Percentiles rank a stretch among this genome's conserved stretches.
phyloP scores from a whole-genome alignment of 148 eudicot species.

The Rhododendron ferrugineum region DNA sequence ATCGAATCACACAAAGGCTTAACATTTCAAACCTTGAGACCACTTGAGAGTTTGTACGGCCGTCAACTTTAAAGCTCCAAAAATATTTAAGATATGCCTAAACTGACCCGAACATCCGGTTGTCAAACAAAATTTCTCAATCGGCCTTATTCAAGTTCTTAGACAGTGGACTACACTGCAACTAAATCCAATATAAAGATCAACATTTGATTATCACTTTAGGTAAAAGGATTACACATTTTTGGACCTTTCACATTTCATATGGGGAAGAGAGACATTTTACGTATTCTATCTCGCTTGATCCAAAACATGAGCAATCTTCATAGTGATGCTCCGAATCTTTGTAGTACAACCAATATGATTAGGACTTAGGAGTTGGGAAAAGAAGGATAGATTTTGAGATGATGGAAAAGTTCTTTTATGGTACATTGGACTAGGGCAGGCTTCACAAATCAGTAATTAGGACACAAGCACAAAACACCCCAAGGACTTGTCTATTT shows the following conservation, averaged over 20 bases:
- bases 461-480: neutral
- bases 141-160: neutral
- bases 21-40: too few species aligned
- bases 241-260: neutral
- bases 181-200: neutral
- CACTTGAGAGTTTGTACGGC: neutral
- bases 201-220: neutral
- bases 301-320: neutral
- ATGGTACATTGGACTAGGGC: neutral
- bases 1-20: neutral
- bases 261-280: neutral
- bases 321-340: neutral
- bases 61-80: neutral
- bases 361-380: neutral
- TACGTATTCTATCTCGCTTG: neutral
- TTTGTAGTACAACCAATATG: neutral
- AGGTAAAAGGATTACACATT: neutral
- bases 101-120: too few species aligned
- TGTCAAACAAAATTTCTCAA: neutral
- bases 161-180: neutral
- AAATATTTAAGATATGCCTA: fast-evolving
- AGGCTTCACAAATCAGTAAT: neutral
- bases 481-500: neutral
- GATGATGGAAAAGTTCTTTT: slow-evolving; percentile 12
- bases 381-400: neutral